These are phyloP conservation scores for Pseudopithomyces maydicus DNA, from an alignment of 2,329 filamentous ascomycete genomes.

Conservation along the genomic window DNA sequence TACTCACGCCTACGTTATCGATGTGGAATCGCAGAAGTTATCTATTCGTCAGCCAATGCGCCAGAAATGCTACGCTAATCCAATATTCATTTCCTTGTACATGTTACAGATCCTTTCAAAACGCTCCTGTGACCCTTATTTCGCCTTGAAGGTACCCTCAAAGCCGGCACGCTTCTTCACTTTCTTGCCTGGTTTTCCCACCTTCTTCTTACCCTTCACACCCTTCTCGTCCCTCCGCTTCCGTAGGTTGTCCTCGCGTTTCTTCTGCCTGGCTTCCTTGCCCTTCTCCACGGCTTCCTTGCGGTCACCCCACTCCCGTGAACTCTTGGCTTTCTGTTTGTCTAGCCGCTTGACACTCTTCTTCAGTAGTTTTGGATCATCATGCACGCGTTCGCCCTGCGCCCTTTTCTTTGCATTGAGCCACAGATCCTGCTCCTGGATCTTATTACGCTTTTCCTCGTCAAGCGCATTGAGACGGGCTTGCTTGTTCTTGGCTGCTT, in stretches of 20 bases:
- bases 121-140: slow-evolving; percentile 14
- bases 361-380: slow-evolving; percentile 82
- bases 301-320: slow-evolving; percentile 73
- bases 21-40: slow-evolving; percentile 3
- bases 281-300: slow-evolving; percentile 53
- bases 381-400: slow-evolving; percentile 85
- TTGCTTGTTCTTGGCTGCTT: slow-evolving; percentile 84
- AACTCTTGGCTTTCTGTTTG: slow-evolving; percentile 85
- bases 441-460: slow-evolving; percentile 78
- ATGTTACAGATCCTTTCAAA: not conserved
- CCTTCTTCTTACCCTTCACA: slow-evolving; percentile 67
- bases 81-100: not conserved
- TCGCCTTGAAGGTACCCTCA: slow-evolving; percentile 69
- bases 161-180: slow-evolving; percentile 57
- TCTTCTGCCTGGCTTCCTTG: slow-evolving; percentile 56
- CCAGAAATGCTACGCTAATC: slow-evolving; percentile 10
- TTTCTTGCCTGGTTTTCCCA: slow-evolving; percentile 58
- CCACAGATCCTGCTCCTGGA: slow-evolving; percentile 94
- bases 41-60: slow-evolving; percentile 4
- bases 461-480: slow-evolving; percentile 77
- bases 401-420: slow-evolving; percentile 86
- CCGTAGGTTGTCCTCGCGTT: slow-evolving; percentile 61
- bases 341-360: slow-evolving; percentile 96
- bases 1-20: not conserved
- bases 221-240: slow-evolving; percentile 79